Evolutionary conservation across 257 asterid genomes (phyloP), one percentile per base, ranked within the genome.

Genomic region (Solanum habrochaites): DNA sequence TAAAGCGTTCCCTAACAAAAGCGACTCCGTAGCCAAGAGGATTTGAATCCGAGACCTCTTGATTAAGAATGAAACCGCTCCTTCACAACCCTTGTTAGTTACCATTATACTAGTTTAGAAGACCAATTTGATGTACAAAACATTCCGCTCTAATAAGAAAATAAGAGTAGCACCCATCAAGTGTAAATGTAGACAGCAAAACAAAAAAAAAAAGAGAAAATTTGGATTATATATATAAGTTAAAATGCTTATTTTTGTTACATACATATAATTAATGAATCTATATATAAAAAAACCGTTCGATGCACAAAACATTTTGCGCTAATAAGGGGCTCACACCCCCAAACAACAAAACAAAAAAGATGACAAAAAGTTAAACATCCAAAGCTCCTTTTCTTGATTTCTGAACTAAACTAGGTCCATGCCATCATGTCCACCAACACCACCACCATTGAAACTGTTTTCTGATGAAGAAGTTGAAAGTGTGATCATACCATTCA

Each of bases 401-500:
- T 80, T 47, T 40, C 49, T 47, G 85, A 47, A 66, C 77, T 64
- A 84, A 21, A 84, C 86, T 70, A 84, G 14, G 86, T 84, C 42
- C 52, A 85, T 69, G 14, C 69, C 87, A 85, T 6, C 64, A 40
- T 67, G 69, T 81, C 42, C 82, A 67, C 11, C 78, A 31, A 20
- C 87, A 35, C 1, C 39, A 37, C 7, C 7, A 25, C 83, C 64
- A 78, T 14, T 78, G 64, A 78, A 45, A 29, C 85, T 29, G 16
- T 29, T 83, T 62, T 83, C 86, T 8, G 86, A 83, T 39, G 77
- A 83, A 20, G 86, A 83, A 25, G 86, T n/a, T 20, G 86, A 56
- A 69, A 83, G 73, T 10, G 86, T 62, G 78, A 83, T 83, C 86
- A 39, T 83, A 84, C 77, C 80, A 84, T 80, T 47, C 43, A 80